Evolutionary conservation across 371 early-diverging fungal genomes (phyloP).

Genomic region (Mortierella sp.): DNA sequence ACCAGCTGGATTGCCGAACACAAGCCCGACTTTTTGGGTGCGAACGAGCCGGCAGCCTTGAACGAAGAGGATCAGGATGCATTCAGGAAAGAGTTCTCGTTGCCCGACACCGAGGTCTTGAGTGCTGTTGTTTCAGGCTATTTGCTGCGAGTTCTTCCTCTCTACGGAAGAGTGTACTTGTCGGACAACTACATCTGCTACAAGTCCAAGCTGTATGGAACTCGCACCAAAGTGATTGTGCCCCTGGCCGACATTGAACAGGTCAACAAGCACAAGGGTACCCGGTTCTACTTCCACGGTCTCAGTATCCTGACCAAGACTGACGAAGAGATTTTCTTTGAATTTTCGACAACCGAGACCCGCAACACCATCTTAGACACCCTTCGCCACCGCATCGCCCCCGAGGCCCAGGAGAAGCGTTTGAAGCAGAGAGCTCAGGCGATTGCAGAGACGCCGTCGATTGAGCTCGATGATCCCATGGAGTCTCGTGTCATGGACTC

Average conservation of each 20-base stretch:
- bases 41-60: constrained; percentile 17
- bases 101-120: constrained; percentile 71
- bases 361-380: constrained; percentile 48
- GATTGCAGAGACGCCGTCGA: constrained; percentile 33
- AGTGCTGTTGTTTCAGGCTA: constrained; percentile 66
- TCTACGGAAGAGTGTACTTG: constrained; percentile 77
- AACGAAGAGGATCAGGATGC: constrained; percentile 55
- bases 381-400: constrained; percentile 31
- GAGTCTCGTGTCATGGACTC: constrained; percentile 37
- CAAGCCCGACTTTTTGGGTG: constrained; percentile 18
- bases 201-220: constrained; percentile 73
- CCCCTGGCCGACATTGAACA: constrained; percentile 61
- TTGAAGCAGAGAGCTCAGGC: constrained; percentile 21
- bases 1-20: constrained; percentile 50
- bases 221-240: constrained; percentile 66
- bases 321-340: constrained; percentile 64
- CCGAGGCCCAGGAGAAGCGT: constrained; percentile 44
- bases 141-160: constrained; percentile 62
- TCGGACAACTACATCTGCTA: constrained; percentile 77
- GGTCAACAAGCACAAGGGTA: constrained; percentile 53
- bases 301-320: constrained; percentile 58
- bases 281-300: constrained; percentile 59
- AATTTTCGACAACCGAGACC: constrained; percentile 62
- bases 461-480: constrained; percentile 39
- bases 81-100: constrained; percentile 71